Conservation (phyloP, 2,329 filamentous ascomycete genomes). For the Penicillium thymicola region DNA sequence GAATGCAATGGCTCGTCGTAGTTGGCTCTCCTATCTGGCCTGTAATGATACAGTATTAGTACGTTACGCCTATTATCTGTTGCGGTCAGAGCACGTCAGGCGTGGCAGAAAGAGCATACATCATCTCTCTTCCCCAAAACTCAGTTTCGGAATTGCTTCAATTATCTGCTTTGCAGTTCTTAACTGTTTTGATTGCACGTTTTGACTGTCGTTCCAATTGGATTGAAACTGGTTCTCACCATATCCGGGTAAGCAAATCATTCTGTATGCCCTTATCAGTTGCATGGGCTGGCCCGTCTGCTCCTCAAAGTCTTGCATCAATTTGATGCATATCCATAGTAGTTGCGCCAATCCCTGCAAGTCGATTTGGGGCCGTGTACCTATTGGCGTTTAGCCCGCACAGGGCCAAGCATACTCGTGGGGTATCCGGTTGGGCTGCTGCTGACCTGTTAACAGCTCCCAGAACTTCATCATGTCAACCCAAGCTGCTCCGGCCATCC, state of each 20-base stretch:
- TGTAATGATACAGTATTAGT: slow-evolving; percentile 26
- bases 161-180: slow-evolving; percentile 7
- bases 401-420: not conserved
- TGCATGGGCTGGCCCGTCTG: not conserved
- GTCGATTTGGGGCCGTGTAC: not conserved
- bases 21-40: not conserved
- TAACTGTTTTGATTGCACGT: not conserved
- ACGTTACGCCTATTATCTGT: slow-evolving; percentile 9
- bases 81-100: slow-evolving; percentile 37
- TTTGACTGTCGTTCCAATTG: slow-evolving; percentile 11
- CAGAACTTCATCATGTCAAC: slow-evolving; percentile 35
- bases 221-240: not conserved
- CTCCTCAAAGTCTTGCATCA: not conserved
- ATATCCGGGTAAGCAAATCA: slow-evolving; percentile 24
- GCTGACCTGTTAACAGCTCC: slow-evolving; percentile 12
- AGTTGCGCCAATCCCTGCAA: slow-evolving; percentile 1
- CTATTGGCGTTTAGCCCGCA: not conserved
- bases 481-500: slow-evolving; percentile 55
- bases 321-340: slow-evolving; percentile 1
- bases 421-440: slow-evolving; percentile 8
- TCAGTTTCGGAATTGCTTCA: slow-evolving; percentile 13
- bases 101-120: slow-evolving; percentile 37
- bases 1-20: not conserved
- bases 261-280: slow-evolving; percentile 15
- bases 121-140: slow-evolving; percentile 23